These are phyloP conservation scores for Mortierella sp. DNA, from an alignment of 371 early-diverging fungal species.

Conservation along the genomic window DNA sequence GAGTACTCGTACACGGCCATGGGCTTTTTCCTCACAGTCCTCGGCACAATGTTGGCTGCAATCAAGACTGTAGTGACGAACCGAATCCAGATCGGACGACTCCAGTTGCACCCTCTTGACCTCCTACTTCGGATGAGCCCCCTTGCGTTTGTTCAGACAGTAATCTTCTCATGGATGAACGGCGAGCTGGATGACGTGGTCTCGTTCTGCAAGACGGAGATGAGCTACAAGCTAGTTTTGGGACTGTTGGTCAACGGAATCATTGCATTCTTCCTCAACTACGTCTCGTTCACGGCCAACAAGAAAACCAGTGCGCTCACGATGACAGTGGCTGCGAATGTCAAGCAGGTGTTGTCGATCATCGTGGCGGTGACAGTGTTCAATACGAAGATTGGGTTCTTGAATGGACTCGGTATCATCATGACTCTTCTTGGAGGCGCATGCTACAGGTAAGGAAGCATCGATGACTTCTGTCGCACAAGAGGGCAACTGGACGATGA, in stretches of 20 bases:
- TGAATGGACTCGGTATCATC: conserved; percentile 80
- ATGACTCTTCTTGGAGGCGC: conserved; percentile 83
- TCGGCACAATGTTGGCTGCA: conserved; percentile 85
- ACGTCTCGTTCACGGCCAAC: conserved; percentile 86
- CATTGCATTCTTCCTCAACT: conserved; percentile 87
- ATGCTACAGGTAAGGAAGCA: conserved; percentile 41
- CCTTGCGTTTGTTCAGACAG: conserved; percentile 81
- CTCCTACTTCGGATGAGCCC: conserved; percentile 86
- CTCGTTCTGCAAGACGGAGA: conserved; percentile 61
- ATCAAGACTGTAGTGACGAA: conserved; percentile 90
- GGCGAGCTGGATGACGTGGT: conserved; percentile 75
- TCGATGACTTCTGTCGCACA: neutral
- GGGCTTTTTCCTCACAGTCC: conserved; percentile 83
- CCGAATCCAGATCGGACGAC: conserved; percentile 78
- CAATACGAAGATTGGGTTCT: conserved; percentile 68
- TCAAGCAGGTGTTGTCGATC: conserved; percentile 88
- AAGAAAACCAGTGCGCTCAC: conserved; percentile 86
- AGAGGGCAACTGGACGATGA: neutral
- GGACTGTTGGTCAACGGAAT: conserved; percentile 80
- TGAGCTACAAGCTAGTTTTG: conserved; percentile 58
- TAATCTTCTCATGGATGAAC: conserved; percentile 70
- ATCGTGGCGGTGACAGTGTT: conserved; percentile 83
- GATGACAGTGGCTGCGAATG: conserved; percentile 91
- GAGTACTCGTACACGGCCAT: conserved; percentile 82
- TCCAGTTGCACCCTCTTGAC: conserved; percentile 85